Conservation (phyloP, 352 stramenopile species). For the Paralagenidium karlingii region DNA sequence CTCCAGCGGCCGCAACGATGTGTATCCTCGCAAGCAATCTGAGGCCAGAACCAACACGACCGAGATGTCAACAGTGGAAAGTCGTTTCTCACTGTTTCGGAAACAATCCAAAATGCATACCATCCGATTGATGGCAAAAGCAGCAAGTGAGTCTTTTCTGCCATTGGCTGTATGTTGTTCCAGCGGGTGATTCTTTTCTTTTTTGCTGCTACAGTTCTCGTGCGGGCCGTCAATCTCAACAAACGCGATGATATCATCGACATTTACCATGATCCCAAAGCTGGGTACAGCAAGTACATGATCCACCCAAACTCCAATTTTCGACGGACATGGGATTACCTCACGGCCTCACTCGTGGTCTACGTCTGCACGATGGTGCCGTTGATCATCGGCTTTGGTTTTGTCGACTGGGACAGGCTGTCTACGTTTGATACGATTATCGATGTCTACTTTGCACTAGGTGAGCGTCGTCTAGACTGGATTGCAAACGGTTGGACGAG, state of each 20-base stretch:
- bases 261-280: conserved; percentile 57
- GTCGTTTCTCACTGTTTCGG: too few relatives aligned
- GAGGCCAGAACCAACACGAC: too few relatives aligned
- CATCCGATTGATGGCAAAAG: too few relatives aligned
- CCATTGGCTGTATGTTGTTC: too few relatives aligned
- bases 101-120: too few relatives aligned
- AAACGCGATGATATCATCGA: conserved; percentile 39
- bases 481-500: background rate
- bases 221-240: too few relatives aligned
- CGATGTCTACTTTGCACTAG: conserved; percentile 66
- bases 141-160: too few relatives aligned
- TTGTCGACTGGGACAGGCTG: conserved; percentile 41
- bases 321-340: conserved; percentile 51
- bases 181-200: too few relatives aligned
- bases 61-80: too few relatives aligned
- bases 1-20: too few relatives aligned
- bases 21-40: too few relatives aligned
- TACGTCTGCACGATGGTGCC: conserved; percentile 66
- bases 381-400: conserved; percentile 54
- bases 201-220: too few relatives aligned
- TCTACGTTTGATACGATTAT: conserved; percentile 50
- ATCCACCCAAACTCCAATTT: conserved; percentile 72
- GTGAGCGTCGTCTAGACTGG: conserved; percentile 5
- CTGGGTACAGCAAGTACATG: conserved; percentile 45
- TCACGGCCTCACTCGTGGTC: conserved; percentile 57